These are phyloP conservation scores for Tetracladium marchalianum DNA, from an alignment of 495 filamentous ascomycete species.

Conservation along the genomic window DNA sequence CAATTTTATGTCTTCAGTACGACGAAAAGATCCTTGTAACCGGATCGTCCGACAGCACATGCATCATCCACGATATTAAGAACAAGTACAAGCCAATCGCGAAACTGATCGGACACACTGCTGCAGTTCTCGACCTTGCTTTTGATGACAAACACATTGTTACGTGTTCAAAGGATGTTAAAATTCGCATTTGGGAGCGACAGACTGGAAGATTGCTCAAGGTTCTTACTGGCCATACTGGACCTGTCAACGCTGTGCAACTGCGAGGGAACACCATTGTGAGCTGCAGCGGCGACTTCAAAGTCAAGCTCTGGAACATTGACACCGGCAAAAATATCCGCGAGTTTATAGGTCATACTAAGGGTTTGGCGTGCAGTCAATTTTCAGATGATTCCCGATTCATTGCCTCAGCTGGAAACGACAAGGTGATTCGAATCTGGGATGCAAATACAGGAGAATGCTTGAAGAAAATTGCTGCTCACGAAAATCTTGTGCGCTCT, in stretches of 20 bases:
- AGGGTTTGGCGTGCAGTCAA: constrained; percentile 89
- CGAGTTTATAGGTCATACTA: constrained; percentile 77
- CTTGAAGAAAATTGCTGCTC: constrained; percentile 64
- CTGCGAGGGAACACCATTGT: constrained; percentile 85
- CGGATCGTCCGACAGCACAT: constrained; percentile 83
- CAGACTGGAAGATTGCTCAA: constrained; percentile 60
- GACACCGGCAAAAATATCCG: constrained; percentile 74
- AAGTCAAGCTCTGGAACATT: constrained; percentile 91
- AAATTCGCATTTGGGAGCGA: constrained; percentile 89
- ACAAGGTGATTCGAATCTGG: constrained; percentile 87
- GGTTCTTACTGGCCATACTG: constrained; percentile 70
- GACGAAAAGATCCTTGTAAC: constrained; percentile 89
- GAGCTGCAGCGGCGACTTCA: constrained; percentile 84
- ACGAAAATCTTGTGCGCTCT: constrained; percentile 72
- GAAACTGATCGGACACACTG: constrained; percentile 65
- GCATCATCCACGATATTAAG: constrained; percentile 83
- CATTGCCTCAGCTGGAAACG: constrained; percentile 89
- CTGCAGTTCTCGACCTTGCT: constrained; percentile 85
- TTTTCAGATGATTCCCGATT: constrained; percentile 84
- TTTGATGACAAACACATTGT: constrained; percentile 89
- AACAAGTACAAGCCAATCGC: constrained; percentile 65
- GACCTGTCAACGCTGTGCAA: constrained; percentile 92
- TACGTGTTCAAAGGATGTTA: constrained; percentile 90
- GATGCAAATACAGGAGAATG: constrained; percentile 83
- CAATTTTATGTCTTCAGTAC: constrained; percentile 89